Percentiles rank a stretch among this genome's conserved stretches.
phyloP scores from a whole-genome alignment of 345 rosid species.

The Mangifera indica region DNA sequence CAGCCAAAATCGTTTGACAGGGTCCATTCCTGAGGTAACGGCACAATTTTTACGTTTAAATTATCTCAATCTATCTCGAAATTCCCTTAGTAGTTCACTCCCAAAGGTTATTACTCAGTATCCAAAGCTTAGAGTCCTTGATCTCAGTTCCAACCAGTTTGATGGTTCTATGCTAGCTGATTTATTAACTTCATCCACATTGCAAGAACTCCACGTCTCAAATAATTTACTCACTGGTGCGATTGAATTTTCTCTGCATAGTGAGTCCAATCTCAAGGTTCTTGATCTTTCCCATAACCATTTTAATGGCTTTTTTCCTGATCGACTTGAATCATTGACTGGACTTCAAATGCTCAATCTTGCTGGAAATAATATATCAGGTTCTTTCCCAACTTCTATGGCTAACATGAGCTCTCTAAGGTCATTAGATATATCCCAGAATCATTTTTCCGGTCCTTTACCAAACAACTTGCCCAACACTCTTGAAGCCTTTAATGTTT shows the following conservation, averaged over 20 bases:
- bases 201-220: constrained; percentile 73
- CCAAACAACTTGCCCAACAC: constrained; percentile 63
- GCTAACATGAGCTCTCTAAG: constrained; percentile 56
- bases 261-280: constrained; percentile 49
- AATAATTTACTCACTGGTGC: constrained; percentile 65
- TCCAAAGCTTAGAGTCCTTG: constrained; percentile 83
- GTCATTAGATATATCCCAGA: constrained; percentile 75
- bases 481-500: constrained; percentile 69
- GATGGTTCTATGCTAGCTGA: constrained; percentile 62
- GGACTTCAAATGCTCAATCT: constrained; percentile 71
- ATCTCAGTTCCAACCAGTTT: constrained; percentile 72
- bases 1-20: constrained; percentile 72
- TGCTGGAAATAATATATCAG: constrained; percentile 79
- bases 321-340: constrained; percentile 55
- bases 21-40: constrained; percentile 68
- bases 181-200: constrained; percentile 59
- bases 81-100: constrained; percentile 64
- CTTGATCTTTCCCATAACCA: constrained; percentile 85
- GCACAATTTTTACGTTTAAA: constrained; percentile 84
- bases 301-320: constrained; percentile 72
- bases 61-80: constrained; percentile 82
- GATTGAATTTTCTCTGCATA: constrained; percentile 48
- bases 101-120: constrained; percentile 62
- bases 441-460: constrained; percentile 72
- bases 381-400: constrained; percentile 83